phyloP scores from a whole-genome alignment of 805 yeast species.

The Cyberlindnera maclurae region DNA sequence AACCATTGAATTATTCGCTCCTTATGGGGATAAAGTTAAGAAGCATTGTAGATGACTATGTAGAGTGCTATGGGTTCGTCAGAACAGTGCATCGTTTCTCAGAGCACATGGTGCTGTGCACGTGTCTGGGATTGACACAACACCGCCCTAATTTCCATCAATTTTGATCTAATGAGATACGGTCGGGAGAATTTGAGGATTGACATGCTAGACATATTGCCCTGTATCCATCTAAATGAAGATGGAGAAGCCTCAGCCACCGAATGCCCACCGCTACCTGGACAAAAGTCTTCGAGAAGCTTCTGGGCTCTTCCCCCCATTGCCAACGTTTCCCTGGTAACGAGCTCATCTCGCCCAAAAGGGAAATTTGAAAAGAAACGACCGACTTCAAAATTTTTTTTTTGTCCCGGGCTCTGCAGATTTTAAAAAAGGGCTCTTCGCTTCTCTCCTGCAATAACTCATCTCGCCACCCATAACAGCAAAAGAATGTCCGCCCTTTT shows the following conservation, averaged over 20 bases:
- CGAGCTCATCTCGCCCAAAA: constrained; percentile 18
- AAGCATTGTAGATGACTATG: not conserved
- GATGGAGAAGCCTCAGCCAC: too few species aligned
- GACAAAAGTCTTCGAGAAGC: too few species aligned
- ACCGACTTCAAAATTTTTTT: constrained; percentile 9
- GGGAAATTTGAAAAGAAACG: constrained; percentile 24
- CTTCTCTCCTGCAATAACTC: constrained; percentile 1
- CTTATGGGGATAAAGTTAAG: constrained; percentile 11
- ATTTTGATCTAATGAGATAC: too few species aligned
- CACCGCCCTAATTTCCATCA: too few species aligned
- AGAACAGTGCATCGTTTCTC: too few species aligned
- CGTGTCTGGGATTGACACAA: too few species aligned
- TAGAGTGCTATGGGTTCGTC: too few species aligned
- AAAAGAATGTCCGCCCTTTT: constrained; percentile 57
- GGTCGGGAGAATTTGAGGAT: too few species aligned
- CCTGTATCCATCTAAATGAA: too few species aligned
- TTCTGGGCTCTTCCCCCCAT: not conserved
- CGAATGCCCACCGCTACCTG: too few species aligned
- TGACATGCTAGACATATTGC: too few species aligned
- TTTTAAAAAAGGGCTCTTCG: constrained; percentile 1
- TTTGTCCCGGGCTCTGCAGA: not conserved
- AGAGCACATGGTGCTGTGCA: too few species aligned
- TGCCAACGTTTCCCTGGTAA: constrained; percentile 10
- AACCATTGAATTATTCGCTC: constrained; percentile 17
- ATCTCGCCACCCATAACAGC: not conserved